Evolutionary conservation across 2,329 filamentous ascomycete genomes (phyloP).

Genomic region (Ustulina deusta): DNA sequence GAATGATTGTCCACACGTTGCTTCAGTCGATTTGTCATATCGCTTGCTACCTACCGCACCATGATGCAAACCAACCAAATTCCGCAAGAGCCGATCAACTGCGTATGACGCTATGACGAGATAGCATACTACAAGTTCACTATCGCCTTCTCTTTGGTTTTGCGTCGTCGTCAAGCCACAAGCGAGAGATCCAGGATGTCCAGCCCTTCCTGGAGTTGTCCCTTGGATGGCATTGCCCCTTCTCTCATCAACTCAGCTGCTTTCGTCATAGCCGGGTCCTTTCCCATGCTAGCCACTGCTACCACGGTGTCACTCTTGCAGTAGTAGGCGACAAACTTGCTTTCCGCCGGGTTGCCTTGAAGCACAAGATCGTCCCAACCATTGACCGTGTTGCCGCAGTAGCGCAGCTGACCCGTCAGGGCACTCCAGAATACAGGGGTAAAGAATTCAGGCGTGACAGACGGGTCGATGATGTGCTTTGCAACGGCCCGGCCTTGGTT

Average conservation of each 20-base stretch:
- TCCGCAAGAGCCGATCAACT: neutral
- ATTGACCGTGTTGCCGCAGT: slow-evolving; percentile 86
- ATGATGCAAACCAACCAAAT: neutral
- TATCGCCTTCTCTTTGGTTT: neutral
- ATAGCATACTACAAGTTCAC: slow-evolving; percentile 14
- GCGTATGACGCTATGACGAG: neutral
- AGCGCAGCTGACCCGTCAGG: slow-evolving; percentile 86
- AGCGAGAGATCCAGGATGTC: slow-evolving; percentile 58
- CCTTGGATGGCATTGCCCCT: slow-evolving; percentile 85
- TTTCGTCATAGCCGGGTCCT: slow-evolving; percentile 88
- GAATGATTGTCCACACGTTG: neutral
- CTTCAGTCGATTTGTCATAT: neutral
- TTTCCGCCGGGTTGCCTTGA: slow-evolving; percentile 79
- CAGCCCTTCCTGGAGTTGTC: slow-evolving; percentile 74
- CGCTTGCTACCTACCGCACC: neutral
- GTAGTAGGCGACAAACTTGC: slow-evolving; percentile 91
- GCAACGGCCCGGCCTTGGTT: slow-evolving; percentile 88
- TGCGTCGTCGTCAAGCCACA: slow-evolving; percentile 37
- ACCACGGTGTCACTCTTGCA: slow-evolving; percentile 87
- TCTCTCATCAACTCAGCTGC: slow-evolving; percentile 85
- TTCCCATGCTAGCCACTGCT: slow-evolving; percentile 90
- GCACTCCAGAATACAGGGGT: slow-evolving; percentile 98
- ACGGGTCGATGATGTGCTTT: slow-evolving; percentile 76
- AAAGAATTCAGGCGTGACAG: slow-evolving; percentile 74
- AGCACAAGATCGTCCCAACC: slow-evolving; percentile 91